A percentile compares a stretch with the other conserved stretches of the same genome.
These are phyloP conservation scores for Edaphochlamys debaryana DNA, from an alignment of 139 green algal genomes.

Conservation along the genomic window DNA sequence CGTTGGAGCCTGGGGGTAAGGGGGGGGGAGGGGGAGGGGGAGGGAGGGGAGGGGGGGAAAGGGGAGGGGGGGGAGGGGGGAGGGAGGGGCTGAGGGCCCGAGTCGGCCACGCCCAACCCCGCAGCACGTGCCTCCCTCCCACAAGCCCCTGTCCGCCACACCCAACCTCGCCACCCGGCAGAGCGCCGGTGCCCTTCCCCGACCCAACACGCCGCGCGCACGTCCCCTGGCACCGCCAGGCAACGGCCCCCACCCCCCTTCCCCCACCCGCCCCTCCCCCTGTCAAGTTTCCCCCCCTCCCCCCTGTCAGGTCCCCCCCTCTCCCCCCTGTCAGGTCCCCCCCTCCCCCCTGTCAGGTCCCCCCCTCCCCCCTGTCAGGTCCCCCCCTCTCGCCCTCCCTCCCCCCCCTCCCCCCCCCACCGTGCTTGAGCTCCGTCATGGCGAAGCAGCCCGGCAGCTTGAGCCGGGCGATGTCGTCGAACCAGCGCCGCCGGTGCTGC, in stretches of 20 bases:
- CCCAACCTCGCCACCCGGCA: no score
- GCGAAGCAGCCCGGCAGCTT: constrained; percentile 84
- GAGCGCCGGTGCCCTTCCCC: no score
- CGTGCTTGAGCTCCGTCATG: constrained; percentile 92
- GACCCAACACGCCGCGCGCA: no score
- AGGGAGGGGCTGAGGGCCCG: neutral
- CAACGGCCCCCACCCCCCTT: no score
- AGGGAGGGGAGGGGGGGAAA: neutral
- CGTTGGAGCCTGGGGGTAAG: constrained; percentile 67
- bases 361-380: neutral
- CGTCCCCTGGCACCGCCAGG: no score
- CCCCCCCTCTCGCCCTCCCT: neutral
- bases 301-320: no score
- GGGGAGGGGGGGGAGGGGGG: neutral
- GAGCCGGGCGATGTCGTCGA: constrained; percentile 87
- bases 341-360: no score
- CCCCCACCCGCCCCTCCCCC: no score
- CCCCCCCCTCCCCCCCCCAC: constrained; percentile 40
- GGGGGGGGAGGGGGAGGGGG: neutral
- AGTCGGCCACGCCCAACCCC: no score
- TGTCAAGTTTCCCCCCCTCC: no score
- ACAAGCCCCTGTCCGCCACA: neutral
- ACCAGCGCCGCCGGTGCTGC: constrained; percentile 74
- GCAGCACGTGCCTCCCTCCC: neutral
- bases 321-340: no score